These are phyloP conservation scores for Abrus precatorius DNA, from an alignment of 306 rosid species.

Conservation along the genomic window DNA sequence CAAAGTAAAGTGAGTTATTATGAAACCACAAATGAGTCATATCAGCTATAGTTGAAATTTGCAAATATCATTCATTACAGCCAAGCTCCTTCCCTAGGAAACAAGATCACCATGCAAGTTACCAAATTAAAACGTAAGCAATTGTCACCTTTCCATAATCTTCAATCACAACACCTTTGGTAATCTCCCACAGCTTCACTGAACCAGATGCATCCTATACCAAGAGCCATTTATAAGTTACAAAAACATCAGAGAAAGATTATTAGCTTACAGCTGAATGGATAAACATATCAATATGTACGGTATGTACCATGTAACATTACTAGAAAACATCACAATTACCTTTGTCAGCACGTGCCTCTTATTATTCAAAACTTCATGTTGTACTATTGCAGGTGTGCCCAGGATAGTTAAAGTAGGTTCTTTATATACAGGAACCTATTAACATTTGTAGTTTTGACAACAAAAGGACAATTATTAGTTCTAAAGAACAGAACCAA, in stretches of 20 bases:
- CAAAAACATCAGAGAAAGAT: constrained; percentile 34
- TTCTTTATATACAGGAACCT: constrained; percentile 94
- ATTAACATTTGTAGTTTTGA: constrained; percentile 41
- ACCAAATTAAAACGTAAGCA: constrained; percentile 43
- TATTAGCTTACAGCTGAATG: constrained; percentile 31
- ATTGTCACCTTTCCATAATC: constrained; percentile 89
- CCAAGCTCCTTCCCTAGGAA: constrained; percentile 30
- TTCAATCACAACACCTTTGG: constrained; percentile 84
- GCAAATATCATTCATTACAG: constrained; percentile 36
- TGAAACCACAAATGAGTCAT: constrained; percentile 35
- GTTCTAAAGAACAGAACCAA: constrained; percentile 45
- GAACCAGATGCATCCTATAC: constrained; percentile 90
- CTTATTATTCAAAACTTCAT: constrained; percentile 93
- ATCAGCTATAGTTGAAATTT: constrained; percentile 43
- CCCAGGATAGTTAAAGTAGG: constrained; percentile 81
- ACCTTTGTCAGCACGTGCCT: constrained; percentile 98
- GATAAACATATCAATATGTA: constrained; percentile 27
- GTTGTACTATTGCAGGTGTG: constrained; percentile 90
- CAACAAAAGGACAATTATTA: constrained; percentile 42
- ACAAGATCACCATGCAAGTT: constrained; percentile 40
- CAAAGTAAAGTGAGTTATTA: constrained; percentile 47
- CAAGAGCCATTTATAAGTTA: constrained; percentile 43
- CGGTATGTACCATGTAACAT: constrained; percentile 14
- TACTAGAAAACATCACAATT: constrained; percentile 45
- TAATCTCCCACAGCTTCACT: constrained; percentile 98